Base-by-base conservation (phyloP, 768 basidiomycete genomes). In the Filobasidium floriforme region DNA sequence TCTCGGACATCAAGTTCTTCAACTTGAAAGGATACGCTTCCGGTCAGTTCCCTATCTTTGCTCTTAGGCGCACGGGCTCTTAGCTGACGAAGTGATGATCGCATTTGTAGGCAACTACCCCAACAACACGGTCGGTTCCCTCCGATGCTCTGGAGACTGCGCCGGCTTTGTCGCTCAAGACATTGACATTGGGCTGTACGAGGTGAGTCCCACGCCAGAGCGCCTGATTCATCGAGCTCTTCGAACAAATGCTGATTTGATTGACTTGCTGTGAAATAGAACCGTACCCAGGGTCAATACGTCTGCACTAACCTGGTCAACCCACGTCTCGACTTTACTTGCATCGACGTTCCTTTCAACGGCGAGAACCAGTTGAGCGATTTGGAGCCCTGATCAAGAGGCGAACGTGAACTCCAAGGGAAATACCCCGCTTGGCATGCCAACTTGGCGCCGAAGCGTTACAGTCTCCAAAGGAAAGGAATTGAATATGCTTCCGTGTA, bases 11-110 rank as follows among this genome's bases (percentile, higher is more conserved):
- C 43, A 82, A 80, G 72, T 86, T 67, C 77, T 81, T 80, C 61
- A 81, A 82, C 67, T 83, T 87, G 51, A 82, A 82, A 12, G 86
- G 86, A 0, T 85, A 84, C 5, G 82, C 83, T 0, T 84, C 84
- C 0, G 81, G 83, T 14, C 22, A 7, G 19, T 59, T 57, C 54
- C 32, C 4, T 37, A 3, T 37, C 9, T 3, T 4, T 37, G 32
- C 3, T 37, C 32, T 37, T 37, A 9, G 32, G 32, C 32, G 9
- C 9, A 3, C 32, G 9, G 32, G n/a, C n/a, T n/a, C n/a, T n/a
- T 37, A 37, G 32, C 32, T 37, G 4, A 37, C 32, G 32, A 37
- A 37, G 32, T 37, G 32, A 37, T 9, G 32, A 37, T 4, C 32
- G 32, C 9, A 4, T 9, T 55, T 41, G 40, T 57, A 22, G 63